Evolutionary conservation across 2,329 filamentous ascomycete species (phyloP).

Genomic region (Zasmidium angulare): DNA sequence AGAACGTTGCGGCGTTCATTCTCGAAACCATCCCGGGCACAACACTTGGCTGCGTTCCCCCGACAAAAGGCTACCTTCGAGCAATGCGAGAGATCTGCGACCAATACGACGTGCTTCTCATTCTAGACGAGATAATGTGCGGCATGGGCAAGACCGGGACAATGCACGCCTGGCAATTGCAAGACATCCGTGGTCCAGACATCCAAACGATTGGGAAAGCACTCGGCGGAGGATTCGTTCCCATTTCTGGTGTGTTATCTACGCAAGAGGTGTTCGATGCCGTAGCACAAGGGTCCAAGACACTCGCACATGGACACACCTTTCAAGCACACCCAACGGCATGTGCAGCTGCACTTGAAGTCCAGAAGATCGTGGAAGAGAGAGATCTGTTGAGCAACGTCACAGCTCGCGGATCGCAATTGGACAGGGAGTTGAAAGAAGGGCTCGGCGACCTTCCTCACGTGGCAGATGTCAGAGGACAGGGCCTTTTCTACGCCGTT

Average conservation of each 20-base stretch:
- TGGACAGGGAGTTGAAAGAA: conserved; percentile 44
- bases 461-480: conserved; percentile 60
- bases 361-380: conserved; percentile 57
- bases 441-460: conserved; percentile 44
- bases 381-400: conserved; percentile 59
- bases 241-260: conserved; percentile 59
- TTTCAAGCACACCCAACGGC: conserved; percentile 59
- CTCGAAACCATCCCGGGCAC: conserved; percentile 52
- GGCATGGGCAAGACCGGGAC: conserved; percentile 26
- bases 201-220: conserved; percentile 64
- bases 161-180: conserved; percentile 27
- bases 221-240: conserved; percentile 60
- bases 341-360: conserved; percentile 60
- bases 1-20: conserved; percentile 50
- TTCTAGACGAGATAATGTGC: conserved; percentile 49
- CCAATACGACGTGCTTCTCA: conserved; percentile 55
- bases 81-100: conserved; percentile 55
- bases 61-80: conserved; percentile 54
- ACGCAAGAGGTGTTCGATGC: conserved; percentile 48
- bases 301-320: conserved; percentile 58
- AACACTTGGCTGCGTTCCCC: conserved; percentile 52
- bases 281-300: conserved; percentile 41
- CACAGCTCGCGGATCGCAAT: conserved; percentile 47
- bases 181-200: conserved; percentile 53
- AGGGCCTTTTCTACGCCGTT: conserved; percentile 52